Evolutionary conservation across 371 early-diverging fungal genomes (phyloP).

Genomic region (Mortierella sp.): DNA sequence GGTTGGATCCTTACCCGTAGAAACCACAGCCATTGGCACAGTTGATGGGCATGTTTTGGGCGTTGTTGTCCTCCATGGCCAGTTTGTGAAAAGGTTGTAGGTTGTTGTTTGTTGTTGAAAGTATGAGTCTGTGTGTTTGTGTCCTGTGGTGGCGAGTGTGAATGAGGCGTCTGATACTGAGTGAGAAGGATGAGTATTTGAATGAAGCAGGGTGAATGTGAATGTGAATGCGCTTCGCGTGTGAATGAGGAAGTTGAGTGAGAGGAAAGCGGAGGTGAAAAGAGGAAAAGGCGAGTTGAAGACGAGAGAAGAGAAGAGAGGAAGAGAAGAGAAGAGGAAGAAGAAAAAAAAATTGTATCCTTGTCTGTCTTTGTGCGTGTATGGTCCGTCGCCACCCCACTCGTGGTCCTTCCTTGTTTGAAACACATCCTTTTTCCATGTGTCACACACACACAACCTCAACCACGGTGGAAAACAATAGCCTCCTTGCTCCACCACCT

Average conservation of each 20-base stretch:
- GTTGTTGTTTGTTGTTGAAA: background rate
- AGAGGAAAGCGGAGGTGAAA: background rate
- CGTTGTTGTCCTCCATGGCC: constrained; percentile 73
- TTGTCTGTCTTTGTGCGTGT: background rate
- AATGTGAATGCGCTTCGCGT: background rate
- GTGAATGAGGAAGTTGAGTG: background rate
- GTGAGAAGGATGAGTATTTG: constrained; percentile 1
- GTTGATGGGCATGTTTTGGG: constrained; percentile 61
- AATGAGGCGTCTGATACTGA: too few relatives aligned
- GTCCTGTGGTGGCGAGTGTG: background rate
- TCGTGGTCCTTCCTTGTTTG: background rate
- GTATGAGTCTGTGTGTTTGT: background rate
- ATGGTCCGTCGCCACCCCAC: background rate
- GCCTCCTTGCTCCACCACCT: too few relatives aligned
- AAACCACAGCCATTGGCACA: constrained; percentile 79
- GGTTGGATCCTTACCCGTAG: constrained; percentile 62
- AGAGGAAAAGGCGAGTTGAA: background rate
- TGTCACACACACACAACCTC: background rate
- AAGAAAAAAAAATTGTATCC: background rate
- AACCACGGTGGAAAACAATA: background rate
- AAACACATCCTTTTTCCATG: background rate
- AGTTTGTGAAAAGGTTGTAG: background rate
- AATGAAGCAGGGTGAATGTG: background rate
- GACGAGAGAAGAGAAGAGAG: background rate
- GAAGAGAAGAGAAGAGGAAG: background rate